Evolutionary conservation across 345 rosid genomes (phyloP).

Genomic region (Anastatica hierochuntica): DNA sequence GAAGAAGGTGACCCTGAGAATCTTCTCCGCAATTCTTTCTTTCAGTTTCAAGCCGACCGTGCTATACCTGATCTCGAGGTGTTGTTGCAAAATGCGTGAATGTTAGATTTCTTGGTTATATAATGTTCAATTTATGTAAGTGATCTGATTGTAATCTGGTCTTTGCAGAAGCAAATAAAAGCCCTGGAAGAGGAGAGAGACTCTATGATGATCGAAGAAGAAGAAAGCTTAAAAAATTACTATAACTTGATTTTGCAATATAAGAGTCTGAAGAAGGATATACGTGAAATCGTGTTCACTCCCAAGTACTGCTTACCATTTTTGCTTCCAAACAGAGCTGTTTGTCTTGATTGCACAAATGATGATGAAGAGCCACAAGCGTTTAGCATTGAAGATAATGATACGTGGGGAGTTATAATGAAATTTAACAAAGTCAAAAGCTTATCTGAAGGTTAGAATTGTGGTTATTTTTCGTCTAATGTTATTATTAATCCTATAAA

Average conservation of each 20-base stretch:
- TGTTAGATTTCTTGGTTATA: not conserved
- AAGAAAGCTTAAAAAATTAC: conserved; percentile 74
- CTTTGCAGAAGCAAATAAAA: conserved; percentile 66
- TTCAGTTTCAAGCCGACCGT: conserved; percentile 95
- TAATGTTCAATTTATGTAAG: not conserved
- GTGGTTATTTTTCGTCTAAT: not conserved
- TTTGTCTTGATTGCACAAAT: conserved; percentile 44
- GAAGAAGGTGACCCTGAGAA: conserved; percentile 98
- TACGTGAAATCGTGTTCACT: conserved; percentile 59
- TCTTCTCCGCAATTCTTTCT: conserved; percentile 90
- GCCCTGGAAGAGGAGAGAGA: conserved; percentile 75
- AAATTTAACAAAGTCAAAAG: conserved; percentile 61
- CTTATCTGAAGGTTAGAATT: conserved; percentile 50
- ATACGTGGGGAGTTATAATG: conserved; percentile 81
- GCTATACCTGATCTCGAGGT: conserved; percentile 92
- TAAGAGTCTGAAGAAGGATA: conserved; percentile 68
- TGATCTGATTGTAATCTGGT: conserved; percentile 17
- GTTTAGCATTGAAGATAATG: conserved; percentile 56
- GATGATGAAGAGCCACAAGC: conserved; percentile 46
- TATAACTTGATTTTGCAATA: conserved; percentile 69
- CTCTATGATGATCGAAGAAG: conserved; percentile 83
- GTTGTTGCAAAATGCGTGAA: not conserved
- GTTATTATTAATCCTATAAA: not conserved
- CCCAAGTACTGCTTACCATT: conserved; percentile 83
- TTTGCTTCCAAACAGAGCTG: conserved; percentile 72